phyloP scores from a whole-genome alignment of 164 flowering plant species.

The Vitis rupestris region DNA sequence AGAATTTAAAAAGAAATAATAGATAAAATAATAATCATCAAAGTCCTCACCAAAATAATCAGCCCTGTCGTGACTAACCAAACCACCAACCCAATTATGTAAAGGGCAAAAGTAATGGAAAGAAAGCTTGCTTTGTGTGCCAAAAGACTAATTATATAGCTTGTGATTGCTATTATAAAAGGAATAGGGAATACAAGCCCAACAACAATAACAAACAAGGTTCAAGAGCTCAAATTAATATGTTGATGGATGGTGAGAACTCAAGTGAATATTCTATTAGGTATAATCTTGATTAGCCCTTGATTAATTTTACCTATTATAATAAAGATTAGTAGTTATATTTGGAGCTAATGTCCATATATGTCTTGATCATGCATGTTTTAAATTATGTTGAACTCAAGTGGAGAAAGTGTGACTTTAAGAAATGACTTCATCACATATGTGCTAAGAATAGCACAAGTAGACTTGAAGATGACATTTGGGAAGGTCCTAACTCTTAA shows the following conservation, averaged over 20 bases:
- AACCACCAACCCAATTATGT: too few species aligned
- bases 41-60: too few species aligned
- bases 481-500: neutral
- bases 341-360: slow-evolving; percentile 12
- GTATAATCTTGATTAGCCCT: neutral
- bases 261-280: neutral
- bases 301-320: neutral
- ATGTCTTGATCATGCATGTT: neutral
- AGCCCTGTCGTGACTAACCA: neutral
- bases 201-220: neutral
- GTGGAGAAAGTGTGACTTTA: neutral
- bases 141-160: too few species aligned
- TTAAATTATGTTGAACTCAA: neutral
- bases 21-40: too few species aligned
- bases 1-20: too few species aligned
- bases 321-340: slow-evolving; percentile 6
- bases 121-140: too few species aligned
- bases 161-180: too few species aligned
- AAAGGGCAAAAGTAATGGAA: neutral
- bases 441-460: neutral
- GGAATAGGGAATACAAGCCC: too few species aligned
- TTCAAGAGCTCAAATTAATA: neutral
- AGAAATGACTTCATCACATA: neutral
- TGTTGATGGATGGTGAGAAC: neutral
- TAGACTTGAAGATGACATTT: slow-evolving; percentile 7